Conservation (phyloP, 2,329 filamentous ascomycete species). For the Pyrenophora tritici-repentis region DNA sequence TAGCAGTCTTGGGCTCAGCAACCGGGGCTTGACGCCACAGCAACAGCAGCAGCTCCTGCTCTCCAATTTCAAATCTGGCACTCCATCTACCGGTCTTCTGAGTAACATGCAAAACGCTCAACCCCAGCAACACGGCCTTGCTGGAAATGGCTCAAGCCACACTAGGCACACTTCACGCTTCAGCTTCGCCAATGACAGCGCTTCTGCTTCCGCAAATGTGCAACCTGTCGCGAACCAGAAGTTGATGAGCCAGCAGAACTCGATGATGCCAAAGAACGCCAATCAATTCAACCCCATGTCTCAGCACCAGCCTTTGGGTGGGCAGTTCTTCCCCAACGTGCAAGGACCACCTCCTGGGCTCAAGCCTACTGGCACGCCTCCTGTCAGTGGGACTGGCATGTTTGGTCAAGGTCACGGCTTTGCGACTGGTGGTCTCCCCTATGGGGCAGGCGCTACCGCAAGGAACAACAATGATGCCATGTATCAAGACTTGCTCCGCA, state of each 20-base stretch:
- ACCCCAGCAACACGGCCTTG: slow-evolving; percentile 54
- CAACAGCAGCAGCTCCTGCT: slow-evolving; percentile 72
- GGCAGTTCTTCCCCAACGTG: slow-evolving; percentile 81
- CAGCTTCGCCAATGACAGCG: slow-evolving; percentile 79
- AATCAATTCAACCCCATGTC: slow-evolving; percentile 57
- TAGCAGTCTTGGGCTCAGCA: slow-evolving; percentile 57
- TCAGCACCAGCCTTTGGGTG: slow-evolving; percentile 60
- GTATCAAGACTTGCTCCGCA: slow-evolving; percentile 76
- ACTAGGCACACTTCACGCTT: slow-evolving; percentile 84
- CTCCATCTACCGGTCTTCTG: slow-evolving; percentile 60
- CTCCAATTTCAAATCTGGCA: slow-evolving; percentile 61
- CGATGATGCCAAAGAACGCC: slow-evolving; percentile 72
- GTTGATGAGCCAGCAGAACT: slow-evolving; percentile 80
- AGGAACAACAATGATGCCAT: slow-evolving; percentile 81
- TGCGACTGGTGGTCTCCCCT: slow-evolving; percentile 68
- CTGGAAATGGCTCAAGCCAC: slow-evolving; percentile 69
- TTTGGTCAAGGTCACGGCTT: slow-evolving; percentile 90
- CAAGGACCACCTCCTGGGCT: slow-evolving; percentile 92
- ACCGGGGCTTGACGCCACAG: slow-evolving; percentile 77
- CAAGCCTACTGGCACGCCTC: slow-evolving; percentile 92
- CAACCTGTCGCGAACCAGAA: slow-evolving; percentile 80
- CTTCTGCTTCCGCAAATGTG: slow-evolving; percentile 64
- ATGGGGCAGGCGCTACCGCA: slow-evolving; percentile 63
- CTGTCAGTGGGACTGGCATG: slow-evolving; percentile 77
- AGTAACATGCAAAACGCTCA: slow-evolving; percentile 52